Percentiles rank a stretch among this genome's conserved stretches.
Conservation (phyloP, 139 green algal genomes). For the Chlamydomonas urium region DNA sequence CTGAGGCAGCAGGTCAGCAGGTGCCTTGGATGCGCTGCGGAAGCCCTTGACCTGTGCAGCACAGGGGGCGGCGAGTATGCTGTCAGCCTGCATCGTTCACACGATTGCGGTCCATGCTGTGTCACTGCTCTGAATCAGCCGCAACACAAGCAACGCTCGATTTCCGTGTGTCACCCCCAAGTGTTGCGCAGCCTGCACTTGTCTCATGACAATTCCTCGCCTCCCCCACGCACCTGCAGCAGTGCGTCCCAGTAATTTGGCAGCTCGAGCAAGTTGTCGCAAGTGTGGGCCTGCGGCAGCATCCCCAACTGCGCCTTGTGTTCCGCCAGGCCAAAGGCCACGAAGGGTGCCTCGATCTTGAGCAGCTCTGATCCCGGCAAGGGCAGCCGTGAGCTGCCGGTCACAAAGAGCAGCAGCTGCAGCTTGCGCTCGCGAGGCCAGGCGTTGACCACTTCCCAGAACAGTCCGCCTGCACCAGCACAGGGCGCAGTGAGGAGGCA, state of each 20-base stretch:
- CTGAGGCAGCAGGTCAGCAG: constrained; percentile 8
- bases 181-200: too few relatives aligned
- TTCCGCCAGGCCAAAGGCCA: constrained; percentile 37
- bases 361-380: constrained; percentile 46
- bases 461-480: constrained; percentile 19
- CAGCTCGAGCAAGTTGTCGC: constrained; percentile 61
- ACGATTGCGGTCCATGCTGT: too few relatives aligned
- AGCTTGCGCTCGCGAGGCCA: constrained; percentile 29
- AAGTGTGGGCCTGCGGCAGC: constrained; percentile 60
- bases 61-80: too few relatives aligned
- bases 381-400: constrained; percentile 40
- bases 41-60: constrained; percentile 14
- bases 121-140: too few relatives aligned
- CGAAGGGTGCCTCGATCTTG: constrained; percentile 50
- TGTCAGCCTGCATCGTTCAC: too few relatives aligned
- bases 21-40: not conserved
- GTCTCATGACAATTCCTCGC: too few relatives aligned
- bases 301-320: constrained; percentile 44
- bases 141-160: not conserved
- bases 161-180: constrained; percentile 4
- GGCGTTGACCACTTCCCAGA: constrained; percentile 39
- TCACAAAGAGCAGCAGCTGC: constrained; percentile 52
- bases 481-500: not conserved
- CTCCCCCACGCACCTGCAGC: constrained; percentile 19
- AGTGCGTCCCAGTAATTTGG: constrained; percentile 64